Evolutionary conservation across 768 basidiomycete species (phyloP), one percentile per base, ranked within the genome.

Genomic region (Collybia sp.): DNA sequence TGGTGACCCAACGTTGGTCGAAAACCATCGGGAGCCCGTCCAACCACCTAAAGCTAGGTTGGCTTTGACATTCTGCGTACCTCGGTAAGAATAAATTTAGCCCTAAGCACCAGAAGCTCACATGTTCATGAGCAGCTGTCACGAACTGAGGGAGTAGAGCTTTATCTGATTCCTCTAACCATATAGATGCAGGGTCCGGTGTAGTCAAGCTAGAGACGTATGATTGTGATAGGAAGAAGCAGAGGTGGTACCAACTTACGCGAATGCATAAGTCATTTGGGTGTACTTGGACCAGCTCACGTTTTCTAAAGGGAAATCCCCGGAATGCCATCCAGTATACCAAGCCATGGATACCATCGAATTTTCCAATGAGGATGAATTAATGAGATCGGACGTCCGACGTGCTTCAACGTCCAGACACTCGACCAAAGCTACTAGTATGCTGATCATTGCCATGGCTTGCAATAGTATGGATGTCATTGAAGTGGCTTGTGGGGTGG

Each of bases 41-140:
- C 82, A 86, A 11, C 85, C 85, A 40, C 84, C 85, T 20, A 85
- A 67, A 30, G 81, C 79, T 39, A 85, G 61, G 37, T 77, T 56
- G 1, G 83, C 77, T 50, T 75, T 68, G 3, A 83, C 82, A 39
- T 65, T 61, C 82, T 84, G 44, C 38, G 43, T 42, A 41, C 12
- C 9, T 12, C 40, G 32, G 13, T 31, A 19, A 30, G 5, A n/a
- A 35, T 3, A 12, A 39, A 30, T 8, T 50, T 39, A 15, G 45
- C 12, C 15, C 71, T 62, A 44, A 68, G 68, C 5, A 30, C 69
- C 62, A n/a, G 0, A 63, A 37, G 43, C 65, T 43, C 38, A 73
- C 75, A 63, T 72, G 56, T 51, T 63, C 55, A 35, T 68, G 66
- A 12, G 75, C 73, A 3, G 63, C 49, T 8, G 63, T 46, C 3